phyloP scores from a whole-genome alignment of 176 grass and related monocot species.

The Cenchrus purpureus region DNA sequence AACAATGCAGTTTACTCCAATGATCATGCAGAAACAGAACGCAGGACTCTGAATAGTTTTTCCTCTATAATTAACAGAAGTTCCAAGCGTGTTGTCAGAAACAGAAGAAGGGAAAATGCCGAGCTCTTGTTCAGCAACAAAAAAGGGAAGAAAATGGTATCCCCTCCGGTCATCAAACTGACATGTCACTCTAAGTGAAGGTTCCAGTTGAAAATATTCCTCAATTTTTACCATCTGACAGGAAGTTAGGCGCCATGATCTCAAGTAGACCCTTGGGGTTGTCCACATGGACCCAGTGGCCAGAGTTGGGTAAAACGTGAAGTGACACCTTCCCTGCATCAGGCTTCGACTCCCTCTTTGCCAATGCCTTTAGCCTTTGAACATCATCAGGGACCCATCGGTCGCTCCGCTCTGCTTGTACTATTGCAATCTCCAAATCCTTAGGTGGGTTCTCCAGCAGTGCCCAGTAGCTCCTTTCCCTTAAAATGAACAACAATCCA shows the following conservation, averaged over 20 bases:
- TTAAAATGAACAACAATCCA: conserved; percentile 35
- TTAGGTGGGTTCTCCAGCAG: conserved; percentile 82
- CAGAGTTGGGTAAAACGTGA: conserved; percentile 78
- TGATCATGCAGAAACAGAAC: not conserved
- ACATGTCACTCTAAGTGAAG: not conserved
- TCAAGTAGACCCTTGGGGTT: conserved; percentile 90
- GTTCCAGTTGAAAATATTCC: conserved; percentile 2
- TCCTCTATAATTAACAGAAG: conserved; percentile 14
- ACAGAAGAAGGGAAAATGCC: not conserved
- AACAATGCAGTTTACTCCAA: not conserved
- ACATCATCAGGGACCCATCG: conserved; percentile 77
- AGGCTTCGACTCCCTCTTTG: conserved; percentile 44
- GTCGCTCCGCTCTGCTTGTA: conserved; percentile 88
- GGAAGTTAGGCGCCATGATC: conserved; percentile 77
- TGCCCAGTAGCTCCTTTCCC: conserved; percentile 77
- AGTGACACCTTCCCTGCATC: conserved; percentile 67
- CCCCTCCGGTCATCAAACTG: not conserved
- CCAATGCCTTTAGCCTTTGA: conserved; percentile 66
- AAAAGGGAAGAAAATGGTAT: not conserved
- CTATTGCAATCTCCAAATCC: conserved; percentile 73
- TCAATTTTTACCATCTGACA: conserved; percentile 41
- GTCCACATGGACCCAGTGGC: conserved; percentile 98
- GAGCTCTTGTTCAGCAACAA: not conserved
- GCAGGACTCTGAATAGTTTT: not conserved
- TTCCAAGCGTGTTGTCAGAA: not conserved